Base-by-base conservation (phyloP, 768 basidiomycete species). In the Cubamyces lactineus region DNA sequence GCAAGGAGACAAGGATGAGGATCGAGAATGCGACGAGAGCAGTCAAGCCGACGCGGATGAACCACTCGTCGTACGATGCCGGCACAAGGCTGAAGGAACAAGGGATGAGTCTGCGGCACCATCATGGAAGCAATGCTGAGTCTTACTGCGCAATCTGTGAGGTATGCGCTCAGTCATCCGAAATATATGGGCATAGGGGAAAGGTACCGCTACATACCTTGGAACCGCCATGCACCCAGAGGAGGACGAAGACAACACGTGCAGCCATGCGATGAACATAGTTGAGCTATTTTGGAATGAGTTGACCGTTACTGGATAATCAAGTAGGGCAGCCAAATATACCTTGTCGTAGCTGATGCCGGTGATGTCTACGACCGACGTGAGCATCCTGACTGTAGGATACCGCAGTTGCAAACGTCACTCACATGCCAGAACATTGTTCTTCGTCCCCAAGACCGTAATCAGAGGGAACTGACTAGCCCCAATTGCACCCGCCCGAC, bases 401-500 rank as follows among this genome's bases (percentile, higher is more conserved):
- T 1, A 30, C 49, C n/a, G 26, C 45, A 21, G 21, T 41, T 30
- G 46, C 42, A 11, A 3, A 17, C 17, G n/a, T n/a, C 28, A 70
- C 78, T 16, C 64, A 79, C 78, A 69, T 1, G 75, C 69, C 38
- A 84, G 71, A 24, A 85, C 68, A 59, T 87, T 87, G 71, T 88
- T 87, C 74, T 83, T 84, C 63, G 82, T 83, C 1, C 84, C 85
- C 24, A 89, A 78, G 2, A 80, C 85, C 16, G 80, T 77, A 67
- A 87, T 74, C 19, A 88, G 74, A 1, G 85, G 82, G 0, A 85
- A 70, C 69, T 88, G 85, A 41, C 75, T 75, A 7, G 72, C 70
- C 0, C 79, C 83, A 23, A 85, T 76, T 28, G 72, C 71, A 0
- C 76, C 81, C 1, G 79, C 75, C 26, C 79, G 74, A 59, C 82